Conservation (phyloP, 768 basidiomycete genomes). For the Termitomyces eurrhizus region DNA sequence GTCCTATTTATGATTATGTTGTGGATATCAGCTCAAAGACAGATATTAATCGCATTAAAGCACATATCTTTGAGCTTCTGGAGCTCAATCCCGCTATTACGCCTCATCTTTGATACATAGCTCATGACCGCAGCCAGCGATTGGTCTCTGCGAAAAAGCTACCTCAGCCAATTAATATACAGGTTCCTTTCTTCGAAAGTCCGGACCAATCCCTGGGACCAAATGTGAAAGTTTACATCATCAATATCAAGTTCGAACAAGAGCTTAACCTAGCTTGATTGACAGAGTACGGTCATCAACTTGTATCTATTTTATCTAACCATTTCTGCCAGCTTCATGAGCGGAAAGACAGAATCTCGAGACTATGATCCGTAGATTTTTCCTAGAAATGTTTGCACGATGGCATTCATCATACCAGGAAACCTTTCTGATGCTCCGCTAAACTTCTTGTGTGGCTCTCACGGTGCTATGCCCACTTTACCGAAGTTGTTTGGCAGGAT, state of each 20-base stretch:
- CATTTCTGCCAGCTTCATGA: too few species aligned
- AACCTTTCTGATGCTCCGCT: too few species aligned
- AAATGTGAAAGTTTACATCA: constrained; percentile 36
- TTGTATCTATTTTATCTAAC: too few species aligned
- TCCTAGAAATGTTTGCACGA: too few species aligned
- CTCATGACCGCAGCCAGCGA: constrained; percentile 47
- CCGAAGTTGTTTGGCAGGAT: too few species aligned
- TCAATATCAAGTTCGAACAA: constrained; percentile 37
- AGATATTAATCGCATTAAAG: constrained; percentile 39
- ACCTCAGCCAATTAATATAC: constrained; percentile 40
- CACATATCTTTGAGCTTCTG: constrained; percentile 52
- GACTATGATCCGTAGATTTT: too few species aligned
- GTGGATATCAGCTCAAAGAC: constrained; percentile 48
- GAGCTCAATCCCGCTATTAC: constrained; percentile 35
- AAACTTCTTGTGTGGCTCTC: too few species aligned
- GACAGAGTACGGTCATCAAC: constrained; percentile 1
- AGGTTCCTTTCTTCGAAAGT: constrained; percentile 39
- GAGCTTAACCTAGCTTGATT: constrained; percentile 34
- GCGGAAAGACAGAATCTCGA: too few species aligned
- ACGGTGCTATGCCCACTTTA: too few species aligned
- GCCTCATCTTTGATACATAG: constrained; percentile 39
- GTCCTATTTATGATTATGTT: constrained; percentile 51
- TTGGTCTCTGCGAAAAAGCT: constrained; percentile 42
- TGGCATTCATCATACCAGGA: too few species aligned
- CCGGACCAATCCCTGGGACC: constrained; percentile 30